These are phyloP conservation scores for rapeseed (Brassica napus) DNA, from an alignment of 345 rosid species.

Conservation along the genomic window Da-Ae NC_063446.1:14461001-14461500, in stretches of 20 bases:
- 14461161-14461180: background rate
- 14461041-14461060: background rate
- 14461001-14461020: conserved; percentile 26
- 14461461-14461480: conserved; percentile 32
- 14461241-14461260: background rate
- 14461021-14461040: background rate
- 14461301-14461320: background rate
- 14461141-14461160: background rate
- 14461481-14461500: conserved; percentile 16
- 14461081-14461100: background rate
- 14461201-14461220: background rate
- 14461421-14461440: conserved; percentile 66
- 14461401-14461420: conserved; percentile 65
- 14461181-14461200: background rate
- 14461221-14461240: background rate
- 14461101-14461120: background rate
- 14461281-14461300: background rate
- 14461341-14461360: background rate
- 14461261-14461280: conserved; percentile 38
- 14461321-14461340: conserved; percentile 1
- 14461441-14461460: conserved; percentile 26
- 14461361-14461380: background rate
- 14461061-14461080: background rate
- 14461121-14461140: background rate
- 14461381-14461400: conserved; percentile 62